A percentile compares a stretch with the other conserved stretches of the same genome.
These are phyloP conservation scores for Naganishia onofrii DNA, from an alignment of 768 basidiomycete species.

Conservation along the genomic window DNA sequence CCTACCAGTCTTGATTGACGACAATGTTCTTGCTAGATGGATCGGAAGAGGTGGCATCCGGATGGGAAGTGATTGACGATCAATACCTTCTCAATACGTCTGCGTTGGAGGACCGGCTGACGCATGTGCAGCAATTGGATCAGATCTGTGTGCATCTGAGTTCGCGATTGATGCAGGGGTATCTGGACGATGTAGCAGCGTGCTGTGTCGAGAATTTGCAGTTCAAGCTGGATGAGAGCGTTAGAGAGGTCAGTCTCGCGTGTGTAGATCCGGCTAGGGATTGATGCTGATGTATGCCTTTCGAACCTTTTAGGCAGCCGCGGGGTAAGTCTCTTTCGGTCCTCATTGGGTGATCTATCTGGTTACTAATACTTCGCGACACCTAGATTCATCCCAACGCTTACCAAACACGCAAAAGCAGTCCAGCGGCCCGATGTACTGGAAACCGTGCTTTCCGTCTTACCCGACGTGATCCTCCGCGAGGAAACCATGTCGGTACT, in stretches of 20 bases:
- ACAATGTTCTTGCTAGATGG: not conserved
- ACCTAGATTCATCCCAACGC: not conserved
- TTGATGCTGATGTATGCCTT: not conserved
- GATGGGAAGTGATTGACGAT: constrained; percentile 19
- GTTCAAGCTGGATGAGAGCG: constrained; percentile 28
- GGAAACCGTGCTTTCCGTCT: not conserved
- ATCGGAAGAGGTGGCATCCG: not conserved
- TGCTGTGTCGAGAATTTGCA: constrained; percentile 22
- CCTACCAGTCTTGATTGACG: no score
- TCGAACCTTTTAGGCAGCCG: not conserved
- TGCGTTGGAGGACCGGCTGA: constrained; percentile 15
- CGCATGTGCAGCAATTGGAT: constrained; percentile 5
- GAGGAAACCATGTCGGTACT: constrained; percentile 15
- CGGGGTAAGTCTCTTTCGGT: not conserved
- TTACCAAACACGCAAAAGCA: constrained; percentile 11
- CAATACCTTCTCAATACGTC: constrained; percentile 18
- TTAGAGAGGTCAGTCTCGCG: constrained; percentile 18
- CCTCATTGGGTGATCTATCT: not conserved
- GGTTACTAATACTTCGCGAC: not conserved
- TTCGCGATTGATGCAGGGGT: not conserved
- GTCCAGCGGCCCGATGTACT: not conserved
- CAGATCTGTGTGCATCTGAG: not conserved
- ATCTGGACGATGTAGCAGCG: constrained; percentile 9
- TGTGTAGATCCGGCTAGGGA: no score
- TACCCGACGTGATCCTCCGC: constrained; percentile 23